Percentiles rank a stretch among this genome's conserved stretches.
Evolutionary conservation across 2,329 filamentous ascomycete species (phyloP).

Genomic region (Incumbomyces delicatus): DNA sequence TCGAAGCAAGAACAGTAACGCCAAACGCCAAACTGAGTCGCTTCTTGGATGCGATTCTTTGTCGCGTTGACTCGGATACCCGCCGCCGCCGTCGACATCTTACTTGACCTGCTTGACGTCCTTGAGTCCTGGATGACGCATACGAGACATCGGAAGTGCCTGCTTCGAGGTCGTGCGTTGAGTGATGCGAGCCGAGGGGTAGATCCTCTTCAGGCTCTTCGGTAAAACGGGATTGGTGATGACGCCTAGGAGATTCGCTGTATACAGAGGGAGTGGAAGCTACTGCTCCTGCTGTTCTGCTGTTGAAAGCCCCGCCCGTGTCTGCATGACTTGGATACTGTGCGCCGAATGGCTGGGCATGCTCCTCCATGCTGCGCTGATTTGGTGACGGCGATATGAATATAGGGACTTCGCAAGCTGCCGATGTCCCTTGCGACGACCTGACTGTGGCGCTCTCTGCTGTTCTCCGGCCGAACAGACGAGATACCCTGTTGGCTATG

Average conservation of each 20-base stretch:
- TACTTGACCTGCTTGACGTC: background rate
- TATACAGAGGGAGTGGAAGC: conserved; percentile 3
- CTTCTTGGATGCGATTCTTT: conserved; percentile 1
- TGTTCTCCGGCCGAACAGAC: background rate
- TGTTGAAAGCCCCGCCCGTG: background rate
- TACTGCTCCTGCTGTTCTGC: background rate
- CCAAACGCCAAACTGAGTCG: conserved; percentile 57
- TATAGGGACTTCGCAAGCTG: conserved; percentile 5
- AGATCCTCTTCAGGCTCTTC: background rate
- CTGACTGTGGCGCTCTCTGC: background rate
- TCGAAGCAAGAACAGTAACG: conserved; percentile 47
- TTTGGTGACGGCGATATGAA: conserved; percentile 4
- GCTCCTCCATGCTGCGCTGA: background rate
- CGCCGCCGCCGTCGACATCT: background rate
- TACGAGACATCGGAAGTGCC: background rate
- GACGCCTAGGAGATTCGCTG: background rate
- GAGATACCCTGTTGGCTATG: conserved; percentile 1
- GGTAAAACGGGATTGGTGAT: background rate
- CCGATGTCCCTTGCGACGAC: conserved; percentile 1
- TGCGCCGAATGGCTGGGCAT: background rate
- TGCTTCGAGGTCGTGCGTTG: conserved; percentile 3
- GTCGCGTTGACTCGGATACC: background rate
- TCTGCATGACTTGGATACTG: background rate
- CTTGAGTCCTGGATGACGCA: background rate
- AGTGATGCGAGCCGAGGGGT: background rate